Base-by-base conservation (phyloP, 225 moss, liverwort and hornwort genomes). In the Bryoerythrophyllum caledonicum region DNA sequence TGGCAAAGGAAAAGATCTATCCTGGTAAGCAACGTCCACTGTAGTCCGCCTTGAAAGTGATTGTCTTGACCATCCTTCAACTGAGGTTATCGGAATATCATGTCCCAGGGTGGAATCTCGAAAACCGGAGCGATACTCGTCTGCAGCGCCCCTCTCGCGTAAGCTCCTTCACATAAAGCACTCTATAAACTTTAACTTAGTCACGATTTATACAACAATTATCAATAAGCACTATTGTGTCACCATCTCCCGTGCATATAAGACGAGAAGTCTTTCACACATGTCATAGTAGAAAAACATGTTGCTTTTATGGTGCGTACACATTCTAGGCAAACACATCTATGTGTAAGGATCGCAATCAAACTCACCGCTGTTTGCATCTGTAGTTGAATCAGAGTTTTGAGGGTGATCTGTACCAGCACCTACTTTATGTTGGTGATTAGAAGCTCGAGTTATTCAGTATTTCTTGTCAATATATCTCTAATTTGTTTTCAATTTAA, bases 81-180 rank as follows among this genome's bases (percentile, higher is more conserved):
- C 61, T 85, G 34, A 72, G 58, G 24, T 75, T 44, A 23, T 68
- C 32, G 55, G 48, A 49, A 63, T 21, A 26, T 73, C 41, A 7
- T 72, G 32, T 65, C 73, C 59, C 75, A 99, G 97, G 99, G 95
- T 99, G 72, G 93, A 93, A 78, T 99, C 99, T 61, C 90, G 99
- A 76, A 95, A 87, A 69, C 95, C 99, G 51, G 99, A 99, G 85
- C 95, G 99, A 37, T 99, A 99, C 79, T 99, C 99, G 23, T 95
- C 95, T 67, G 95, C 99, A 49, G 95, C 99, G 35, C 99, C 99
- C 26, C 94, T 99, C 84, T 70, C 99, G 63, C 99, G 97, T 99
- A 88, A 82, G 83, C 41, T 65, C 44, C 73, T 71, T 63, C 5
- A 11, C 62, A 55, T 44, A 75, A 41, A 63, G 63, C 74, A 57